Base-by-base conservation (phyloP, 2,329 filamentous ascomycete species). In the Apiospora sp. region DNA sequence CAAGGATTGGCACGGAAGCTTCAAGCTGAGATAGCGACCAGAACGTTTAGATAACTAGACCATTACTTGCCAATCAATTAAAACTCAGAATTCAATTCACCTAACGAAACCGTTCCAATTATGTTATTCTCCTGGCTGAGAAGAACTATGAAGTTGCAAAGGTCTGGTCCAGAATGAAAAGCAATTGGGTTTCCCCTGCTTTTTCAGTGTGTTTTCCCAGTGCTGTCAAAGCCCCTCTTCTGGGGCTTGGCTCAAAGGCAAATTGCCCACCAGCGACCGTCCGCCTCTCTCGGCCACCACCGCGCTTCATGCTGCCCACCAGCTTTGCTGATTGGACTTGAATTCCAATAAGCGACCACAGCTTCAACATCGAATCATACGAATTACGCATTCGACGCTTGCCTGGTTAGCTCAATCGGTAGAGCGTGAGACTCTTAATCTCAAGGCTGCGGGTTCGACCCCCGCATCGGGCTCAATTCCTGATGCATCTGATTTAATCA, bases 361-460 rank as follows among this genome's bases (percentile, higher is more conserved):
- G 4, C 14, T 14, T 30, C 51, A 58, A 58, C 51, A 58, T 58
- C 51, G 24, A 58, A 58, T 58, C 49, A 51, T 27, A 24, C 49
- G 51, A 58, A 58, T 58, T 58, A 19, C 24, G 51, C 51, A 58
- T 58, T 58, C 51, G 27, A 58, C 54, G 54, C 27, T n/a, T 37
- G 72, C 86, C 86, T 83, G 85, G 86, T 85, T 90, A 90, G 88
- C 88, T 90, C 88, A 90, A 90, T 90, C 87, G 87, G 88, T 91
- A 91, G 89, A 91, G 89, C 89, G 89, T 91, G 86, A 90, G 89
- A 91, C 90, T 91, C 90, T 85, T 85, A 64, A 78, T 89, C 76
- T 78, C 76, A 78, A 79, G 76, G 76, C 74, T 76, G 76, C 76
- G 76, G 77, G 78, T 81, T 81, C 83, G 85, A 86, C 84, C 84